Percentiles rank a stretch among this genome's conserved stretches.
Conservation (phyloP, 495 filamentous ascomycete genomes). For the Penicillium paxilli region DNA sequence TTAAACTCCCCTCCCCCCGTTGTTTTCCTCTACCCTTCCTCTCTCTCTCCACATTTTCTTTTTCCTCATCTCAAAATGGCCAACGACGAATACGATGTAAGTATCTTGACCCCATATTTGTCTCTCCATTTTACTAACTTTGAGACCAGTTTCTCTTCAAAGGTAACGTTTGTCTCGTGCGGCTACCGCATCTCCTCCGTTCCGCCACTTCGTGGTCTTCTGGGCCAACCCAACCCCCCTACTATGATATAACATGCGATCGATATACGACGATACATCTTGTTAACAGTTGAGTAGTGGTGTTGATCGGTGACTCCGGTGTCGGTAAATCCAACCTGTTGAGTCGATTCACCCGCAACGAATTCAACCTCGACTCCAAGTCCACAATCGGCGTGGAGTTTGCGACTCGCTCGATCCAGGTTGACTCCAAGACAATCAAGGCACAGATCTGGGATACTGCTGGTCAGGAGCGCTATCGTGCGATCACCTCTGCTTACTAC, state of each 20-base stretch:
- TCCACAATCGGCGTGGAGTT: conserved; percentile 99
- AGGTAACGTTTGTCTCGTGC: conserved; percentile 59
- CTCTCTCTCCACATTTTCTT: conserved; percentile 15
- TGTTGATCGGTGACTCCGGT: conserved; percentile 97
- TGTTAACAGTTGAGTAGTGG: conserved; percentile 61
- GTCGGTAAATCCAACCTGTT: conserved; percentile 99
- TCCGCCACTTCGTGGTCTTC: not conserved
- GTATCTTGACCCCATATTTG: conserved; percentile 31
- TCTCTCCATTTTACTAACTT: conserved; percentile 12
- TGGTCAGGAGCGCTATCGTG: conserved; percentile 97
- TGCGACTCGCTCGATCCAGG: conserved; percentile 96
- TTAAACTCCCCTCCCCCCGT: conserved; percentile 18
- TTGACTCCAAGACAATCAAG: conserved; percentile 99
- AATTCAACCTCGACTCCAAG: conserved; percentile 99
- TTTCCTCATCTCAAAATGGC: conserved; percentile 64
- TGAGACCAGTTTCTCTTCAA: conserved; percentile 93
- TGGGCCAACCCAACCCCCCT: not conserved
- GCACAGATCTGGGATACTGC: conserved; percentile 99
- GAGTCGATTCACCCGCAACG: conserved; percentile 99
- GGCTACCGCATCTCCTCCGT: conserved; percentile 15
- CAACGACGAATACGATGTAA: conserved; percentile 99
- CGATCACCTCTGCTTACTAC: conserved; percentile 99
- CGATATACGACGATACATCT: not conserved
- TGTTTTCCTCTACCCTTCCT: conserved; percentile 12
- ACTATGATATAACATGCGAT: not conserved